Conservation (phyloP, 768 basidiomycete species). For the Amanita pallidorosea region DNA sequence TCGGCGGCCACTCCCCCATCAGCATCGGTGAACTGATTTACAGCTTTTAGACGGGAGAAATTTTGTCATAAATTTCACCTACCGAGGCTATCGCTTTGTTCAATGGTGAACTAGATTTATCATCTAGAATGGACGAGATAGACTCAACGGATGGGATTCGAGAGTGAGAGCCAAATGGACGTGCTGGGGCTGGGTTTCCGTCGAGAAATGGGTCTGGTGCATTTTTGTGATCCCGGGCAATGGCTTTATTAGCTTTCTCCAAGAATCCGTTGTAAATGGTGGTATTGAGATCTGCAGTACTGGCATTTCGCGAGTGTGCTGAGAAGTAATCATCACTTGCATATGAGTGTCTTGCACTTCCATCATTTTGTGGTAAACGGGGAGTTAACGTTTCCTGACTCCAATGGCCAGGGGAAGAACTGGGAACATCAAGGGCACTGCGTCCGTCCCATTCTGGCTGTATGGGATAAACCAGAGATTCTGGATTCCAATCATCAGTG, state of each 20-base stretch:
- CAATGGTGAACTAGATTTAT: slow-evolving; percentile 81
- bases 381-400: slow-evolving; percentile 48
- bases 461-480: slow-evolving; percentile 47
- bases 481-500: slow-evolving; percentile 74
- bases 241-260: slow-evolving; percentile 74
- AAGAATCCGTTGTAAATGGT: slow-evolving; percentile 67
- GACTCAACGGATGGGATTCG: slow-evolving; percentile 82
- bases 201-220: slow-evolving; percentile 86
- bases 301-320: slow-evolving; percentile 19
- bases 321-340: slow-evolving; percentile 53
- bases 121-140: slow-evolving; percentile 84
- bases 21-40: slow-evolving; percentile 74
- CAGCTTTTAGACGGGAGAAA: not conserved
- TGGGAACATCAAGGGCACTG: slow-evolving; percentile 38
- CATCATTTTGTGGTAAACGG: slow-evolving; percentile 20
- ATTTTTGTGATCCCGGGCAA: slow-evolving; percentile 69
- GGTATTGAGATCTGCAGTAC: slow-evolving; percentile 15
- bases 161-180: slow-evolving; percentile 76
- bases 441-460: slow-evolving; percentile 71
- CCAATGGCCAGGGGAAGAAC: slow-evolving; percentile 49
- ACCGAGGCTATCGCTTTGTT: slow-evolving; percentile 92
- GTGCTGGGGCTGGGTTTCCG: slow-evolving; percentile 40
- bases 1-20: slow-evolving; percentile 87
- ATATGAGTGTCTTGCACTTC: slow-evolving; percentile 28
- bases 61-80: slow-evolving; percentile 13